Percentiles rank a stretch among this genome's conserved stretches.
These are phyloP conservation scores for Talaromyces verruculosus DNA, from an alignment of 2,329 filamentous ascomycete species.

Conservation along the genomic window DNA sequence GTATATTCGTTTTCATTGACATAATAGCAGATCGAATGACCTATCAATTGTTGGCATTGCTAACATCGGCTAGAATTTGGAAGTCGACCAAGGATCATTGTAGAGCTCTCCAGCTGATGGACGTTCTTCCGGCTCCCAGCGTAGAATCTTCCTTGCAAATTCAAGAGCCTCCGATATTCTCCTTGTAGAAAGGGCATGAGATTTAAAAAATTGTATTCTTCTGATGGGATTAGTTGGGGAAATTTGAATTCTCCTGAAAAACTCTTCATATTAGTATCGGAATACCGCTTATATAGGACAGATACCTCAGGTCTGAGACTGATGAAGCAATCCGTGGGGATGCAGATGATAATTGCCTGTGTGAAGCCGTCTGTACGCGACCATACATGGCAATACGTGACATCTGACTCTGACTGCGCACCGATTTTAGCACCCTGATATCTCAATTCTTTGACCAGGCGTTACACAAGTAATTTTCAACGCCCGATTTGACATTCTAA, in stretches of 20 bases:
- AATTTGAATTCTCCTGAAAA: background rate
- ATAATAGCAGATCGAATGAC: no score
- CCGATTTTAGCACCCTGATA: background rate
- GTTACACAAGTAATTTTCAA: background rate
- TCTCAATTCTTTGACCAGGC: background rate
- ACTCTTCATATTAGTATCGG: background rate
- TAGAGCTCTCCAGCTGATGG: background rate
- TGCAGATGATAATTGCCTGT: background rate
- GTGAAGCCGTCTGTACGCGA: background rate
- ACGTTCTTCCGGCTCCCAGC: background rate
- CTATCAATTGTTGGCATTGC: no score
- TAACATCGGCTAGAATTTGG: background rate
- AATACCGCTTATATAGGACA: background rate
- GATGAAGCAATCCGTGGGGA: background rate
- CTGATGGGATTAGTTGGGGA: background rate
- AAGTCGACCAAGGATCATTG: background rate
- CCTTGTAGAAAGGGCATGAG: no score
- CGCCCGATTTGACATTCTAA: background rate
- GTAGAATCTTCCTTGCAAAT: background rate
- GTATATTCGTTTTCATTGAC: background rate
- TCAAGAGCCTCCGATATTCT: background rate
- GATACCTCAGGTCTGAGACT: background rate
- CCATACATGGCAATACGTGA: background rate
- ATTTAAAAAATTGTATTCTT: no score
- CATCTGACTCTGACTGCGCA: background rate